Conservation (phyloP, 1,284 basidiomycete species). For the Kwoniella shivajii region DNA sequence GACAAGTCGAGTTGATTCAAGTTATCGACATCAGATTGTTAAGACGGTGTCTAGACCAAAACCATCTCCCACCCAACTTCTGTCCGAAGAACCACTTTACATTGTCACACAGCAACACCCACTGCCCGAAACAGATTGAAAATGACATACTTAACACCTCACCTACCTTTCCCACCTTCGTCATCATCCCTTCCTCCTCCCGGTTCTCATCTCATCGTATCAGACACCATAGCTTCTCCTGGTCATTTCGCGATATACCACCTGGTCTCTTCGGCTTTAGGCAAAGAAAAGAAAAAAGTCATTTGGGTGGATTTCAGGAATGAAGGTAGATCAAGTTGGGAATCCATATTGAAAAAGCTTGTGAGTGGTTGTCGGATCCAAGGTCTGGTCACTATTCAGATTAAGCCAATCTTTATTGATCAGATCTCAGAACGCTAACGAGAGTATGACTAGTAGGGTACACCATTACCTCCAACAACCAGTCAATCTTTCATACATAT, state of each 20-base stretch:
- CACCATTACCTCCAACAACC: slow-evolving; percentile 23
- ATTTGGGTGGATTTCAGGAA: slow-evolving; percentile 47
- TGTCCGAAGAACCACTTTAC: background rate
- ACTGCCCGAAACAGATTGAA: background rate
- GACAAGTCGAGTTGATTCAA: no score
- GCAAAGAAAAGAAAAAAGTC: slow-evolving; percentile 23
- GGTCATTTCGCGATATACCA: slow-evolving; percentile 47
- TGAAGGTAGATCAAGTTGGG: slow-evolving; percentile 38
- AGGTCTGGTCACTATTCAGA: no score
- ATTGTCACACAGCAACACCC: background rate
- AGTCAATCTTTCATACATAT: slow-evolving; percentile 30
- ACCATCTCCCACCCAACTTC: no score
- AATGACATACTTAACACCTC: slow-evolving; percentile 41
- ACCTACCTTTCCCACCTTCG: slow-evolving; percentile 34
- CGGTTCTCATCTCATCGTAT: slow-evolving; percentile 42
- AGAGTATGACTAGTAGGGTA: no score
- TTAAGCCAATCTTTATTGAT: no score
- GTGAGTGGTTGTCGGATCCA: slow-evolving; percentile 35
- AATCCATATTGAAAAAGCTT: slow-evolving; percentile 43
- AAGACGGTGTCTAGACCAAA: no score
- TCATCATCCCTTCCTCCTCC: slow-evolving; percentile 35
- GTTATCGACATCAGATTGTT: no score
- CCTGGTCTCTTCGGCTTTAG: slow-evolving; percentile 35
- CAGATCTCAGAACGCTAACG: no score
- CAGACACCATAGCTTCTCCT: slow-evolving; percentile 47